Base-by-base conservation (phyloP, 352 stramenopile genomes). In the Bremia lactucae region DNA sequence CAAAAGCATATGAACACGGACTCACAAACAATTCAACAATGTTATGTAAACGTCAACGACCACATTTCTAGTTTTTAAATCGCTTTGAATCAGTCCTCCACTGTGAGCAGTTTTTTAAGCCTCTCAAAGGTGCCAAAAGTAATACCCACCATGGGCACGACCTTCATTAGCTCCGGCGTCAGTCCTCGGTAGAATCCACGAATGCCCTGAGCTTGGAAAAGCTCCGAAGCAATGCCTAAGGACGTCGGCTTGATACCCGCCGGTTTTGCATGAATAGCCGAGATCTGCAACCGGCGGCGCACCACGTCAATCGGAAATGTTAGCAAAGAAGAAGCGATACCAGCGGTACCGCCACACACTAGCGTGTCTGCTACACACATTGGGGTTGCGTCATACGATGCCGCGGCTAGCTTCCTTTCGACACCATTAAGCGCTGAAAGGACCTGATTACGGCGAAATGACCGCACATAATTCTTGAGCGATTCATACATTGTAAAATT, bases 281-380 rank as follows among this genome's bases (percentile, higher is more conserved):
- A 95, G 54, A 98, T 97, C 72, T 98, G 94, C 68, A 98, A 81
- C 19, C 94, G 67, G 39, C 90, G 70, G 42, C 94, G 78, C 37
- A 97, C 83, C 2, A 96, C 89, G 58, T 98, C 94, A 48, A 98
- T 87, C 0, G 94, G 94, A 62, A 97, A 98, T 16, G 91, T 97
- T 25, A 97, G 60, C 4, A 96, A 51, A 31, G 88, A 97, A 16
- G 89, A 96, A 19, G 91, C 63, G 36, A 89, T 96, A 15, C 91
- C 92, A 33, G 85, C 87, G 2, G 79, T 52, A 6, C 87, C 91
- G 35, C 93, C 91, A 54, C 86, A 97, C 14, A 95, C 23, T 13
- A 97, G 66, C 36, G 85, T 97, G 48, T 96, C 73, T 40, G 85
- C 39, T n/a, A 85, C 68, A 19, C 55, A 59, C 25, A 93, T 43